Conservation (phyloP, 1,284 basidiomycete genomes). For the Flammula alnicola region DNA sequence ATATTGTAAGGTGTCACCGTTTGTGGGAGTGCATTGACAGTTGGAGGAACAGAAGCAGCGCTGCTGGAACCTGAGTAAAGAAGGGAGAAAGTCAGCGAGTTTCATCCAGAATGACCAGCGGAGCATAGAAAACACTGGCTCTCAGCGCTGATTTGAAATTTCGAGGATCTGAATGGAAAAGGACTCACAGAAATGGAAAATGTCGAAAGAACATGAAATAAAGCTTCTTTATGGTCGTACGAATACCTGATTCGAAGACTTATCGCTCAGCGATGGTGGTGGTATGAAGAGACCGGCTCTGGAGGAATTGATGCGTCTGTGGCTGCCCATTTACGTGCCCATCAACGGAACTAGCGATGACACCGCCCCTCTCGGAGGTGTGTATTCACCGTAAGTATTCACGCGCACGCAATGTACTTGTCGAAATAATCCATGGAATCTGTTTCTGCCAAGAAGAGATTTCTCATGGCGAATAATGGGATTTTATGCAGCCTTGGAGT, state of each 20-base stretch:
- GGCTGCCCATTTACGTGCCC: background rate
- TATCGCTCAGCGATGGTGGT: constrained; percentile 22
- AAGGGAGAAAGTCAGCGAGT: background rate
- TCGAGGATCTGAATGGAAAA: background rate
- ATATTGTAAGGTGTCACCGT: constrained; percentile 3
- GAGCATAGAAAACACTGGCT: background rate
- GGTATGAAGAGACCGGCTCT: constrained; percentile 26
- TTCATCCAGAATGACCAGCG: background rate
- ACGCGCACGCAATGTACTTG: background rate
- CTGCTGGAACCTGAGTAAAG: background rate
- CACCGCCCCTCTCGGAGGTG: constrained; percentile 5
- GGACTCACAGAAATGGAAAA: constrained; percentile 12
- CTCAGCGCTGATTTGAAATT: background rate
- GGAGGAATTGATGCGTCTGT: too few species aligned
- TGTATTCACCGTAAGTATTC: background rate
- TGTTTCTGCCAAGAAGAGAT: too few species aligned
- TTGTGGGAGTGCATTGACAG: constrained; percentile 13
- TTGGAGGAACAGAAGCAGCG: constrained; percentile 2
- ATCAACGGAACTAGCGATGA: background rate
- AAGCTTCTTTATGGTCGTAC: constrained; percentile 9
- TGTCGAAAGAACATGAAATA: constrained; percentile 12
- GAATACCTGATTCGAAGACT: constrained; percentile 25
- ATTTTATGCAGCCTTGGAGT: too few species aligned
- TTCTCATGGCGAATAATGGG: too few species aligned
- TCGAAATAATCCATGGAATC: background rate